phyloP scores from a whole-genome alignment of 345 rosid species.

The Corchorus capsularis region DNA sequence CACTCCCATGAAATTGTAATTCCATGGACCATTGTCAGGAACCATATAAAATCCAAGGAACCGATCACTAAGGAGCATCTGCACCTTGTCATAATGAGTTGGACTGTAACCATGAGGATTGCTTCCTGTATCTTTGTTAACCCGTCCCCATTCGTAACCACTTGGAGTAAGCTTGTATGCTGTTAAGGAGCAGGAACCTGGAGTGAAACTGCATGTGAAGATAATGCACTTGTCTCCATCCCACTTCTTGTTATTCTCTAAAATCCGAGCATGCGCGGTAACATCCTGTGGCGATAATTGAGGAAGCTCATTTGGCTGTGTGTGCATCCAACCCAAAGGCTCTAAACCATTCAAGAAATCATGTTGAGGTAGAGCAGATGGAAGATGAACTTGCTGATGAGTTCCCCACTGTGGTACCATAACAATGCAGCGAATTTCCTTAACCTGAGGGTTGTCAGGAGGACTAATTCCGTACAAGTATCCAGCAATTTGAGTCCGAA shows the following conservation, averaged over 20 bases:
- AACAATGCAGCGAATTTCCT: slow-evolving; percentile 91
- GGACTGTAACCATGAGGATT: slow-evolving; percentile 98
- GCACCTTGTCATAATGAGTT: slow-evolving; percentile 97
- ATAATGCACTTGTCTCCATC: slow-evolving; percentile 97
- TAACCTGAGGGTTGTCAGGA: slow-evolving; percentile 94
- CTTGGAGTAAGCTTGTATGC: slow-evolving; percentile 92
- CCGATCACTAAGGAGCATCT: slow-evolving; percentile 94
- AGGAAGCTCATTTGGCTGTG: slow-evolving; percentile 98
- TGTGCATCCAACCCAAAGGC: slow-evolving; percentile 99
- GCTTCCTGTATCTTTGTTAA: slow-evolving; percentile 90
- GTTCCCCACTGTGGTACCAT: slow-evolving; percentile 95
- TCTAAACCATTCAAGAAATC: slow-evolving; percentile 87
- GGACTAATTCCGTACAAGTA: slow-evolving; percentile 95
- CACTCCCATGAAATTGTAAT: slow-evolving; percentile 97
- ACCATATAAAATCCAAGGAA: slow-evolving; percentile 99
- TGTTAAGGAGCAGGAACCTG: slow-evolving; percentile 95
- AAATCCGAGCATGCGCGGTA: slow-evolving; percentile 74
- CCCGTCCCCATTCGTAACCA: slow-evolving; percentile 98
- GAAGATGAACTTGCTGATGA: slow-evolving; percentile 83
- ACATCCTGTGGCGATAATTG: slow-evolving; percentile 98
- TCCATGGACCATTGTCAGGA: slow-evolving; percentile 96
- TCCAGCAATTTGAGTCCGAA: slow-evolving; percentile 90
- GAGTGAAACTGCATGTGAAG: slow-evolving; percentile 98
- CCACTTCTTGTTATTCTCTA: slow-evolving; percentile 98
- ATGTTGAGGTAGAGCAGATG: slow-evolving; percentile 90